Evolutionary conservation across 306 rosid species (phyloP).

Genomic region (Rubus idaeus): DNA sequence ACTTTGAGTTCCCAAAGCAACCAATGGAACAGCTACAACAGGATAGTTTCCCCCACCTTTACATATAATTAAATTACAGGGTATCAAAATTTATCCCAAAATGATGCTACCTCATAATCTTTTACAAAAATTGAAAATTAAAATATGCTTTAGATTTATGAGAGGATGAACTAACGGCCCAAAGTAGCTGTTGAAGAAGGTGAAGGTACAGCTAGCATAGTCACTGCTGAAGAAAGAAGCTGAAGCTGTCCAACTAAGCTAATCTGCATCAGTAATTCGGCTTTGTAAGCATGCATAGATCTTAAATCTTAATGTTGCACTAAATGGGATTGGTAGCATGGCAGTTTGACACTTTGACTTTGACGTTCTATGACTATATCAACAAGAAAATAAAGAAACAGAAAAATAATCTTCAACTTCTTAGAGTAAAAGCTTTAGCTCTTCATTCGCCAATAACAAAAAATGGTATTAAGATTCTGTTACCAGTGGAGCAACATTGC

Average conservation of each 20-base stretch:
- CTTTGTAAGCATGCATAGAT: constrained; percentile 16
- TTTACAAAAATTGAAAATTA: constrained; percentile 22
- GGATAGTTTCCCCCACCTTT: constrained; percentile 96
- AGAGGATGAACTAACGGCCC: constrained; percentile 80
- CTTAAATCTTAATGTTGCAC: background rate
- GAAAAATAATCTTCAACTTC: background rate
- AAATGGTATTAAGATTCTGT: background rate
- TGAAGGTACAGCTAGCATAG: constrained; percentile 91
- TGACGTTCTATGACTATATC: background rate
- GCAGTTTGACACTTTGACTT: no score
- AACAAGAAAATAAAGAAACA: background rate
- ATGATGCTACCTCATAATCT: constrained; percentile 9
- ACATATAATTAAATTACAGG: constrained; percentile 31
- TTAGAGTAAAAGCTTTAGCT: background rate
- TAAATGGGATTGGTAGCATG: background rate
- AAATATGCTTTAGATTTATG: constrained; percentile 32
- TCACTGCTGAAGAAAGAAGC: constrained; percentile 91
- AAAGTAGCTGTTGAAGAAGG: constrained; percentile 91
- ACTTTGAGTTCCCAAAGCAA: constrained; percentile 93
- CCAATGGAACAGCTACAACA: constrained; percentile 94
- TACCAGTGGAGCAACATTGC: background rate
- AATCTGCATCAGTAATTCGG: constrained; percentile 57
- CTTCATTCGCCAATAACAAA: background rate
- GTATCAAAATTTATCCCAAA: background rate
- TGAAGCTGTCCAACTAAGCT: constrained; percentile 96